These are phyloP conservation scores for Suillus hirtellus DNA, from an alignment of 768 basidiomycete genomes.

Conservation along the genomic window DNA sequence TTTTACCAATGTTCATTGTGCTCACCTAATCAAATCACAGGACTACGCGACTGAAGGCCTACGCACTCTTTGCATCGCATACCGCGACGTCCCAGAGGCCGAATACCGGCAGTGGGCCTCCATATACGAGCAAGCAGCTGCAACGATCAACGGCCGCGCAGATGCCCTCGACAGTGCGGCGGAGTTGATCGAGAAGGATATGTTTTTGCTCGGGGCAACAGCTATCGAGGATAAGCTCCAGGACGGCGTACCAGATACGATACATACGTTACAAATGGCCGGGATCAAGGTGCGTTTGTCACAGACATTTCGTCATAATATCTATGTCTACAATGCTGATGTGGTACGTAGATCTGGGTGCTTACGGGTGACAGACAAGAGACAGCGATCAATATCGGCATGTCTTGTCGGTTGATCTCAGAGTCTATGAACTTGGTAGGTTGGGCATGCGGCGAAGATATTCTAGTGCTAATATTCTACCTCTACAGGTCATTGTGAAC, in stretches of 20 bases:
- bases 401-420: constrained; percentile 94
- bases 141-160: constrained; percentile 93
- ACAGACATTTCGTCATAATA: background rate
- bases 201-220: constrained; percentile 92
- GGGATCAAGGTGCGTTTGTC: constrained; percentile 77
- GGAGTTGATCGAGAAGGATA: constrained; percentile 93
- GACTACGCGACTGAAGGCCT: constrained; percentile 98
- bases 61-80: constrained; percentile 94
- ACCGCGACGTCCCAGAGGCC: constrained; percentile 85
- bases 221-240: constrained; percentile 99
- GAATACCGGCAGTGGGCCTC: constrained; percentile 89
- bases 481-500: constrained; percentile 84
- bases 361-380: constrained; percentile 98
- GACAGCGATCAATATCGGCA: constrained; percentile 98
- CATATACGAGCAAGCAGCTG: constrained; percentile 89
- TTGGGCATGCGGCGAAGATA: background rate
- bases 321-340: constrained; percentile 9
- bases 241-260: constrained; percentile 97
- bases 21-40: constrained; percentile 36
- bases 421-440: constrained; percentile 96
- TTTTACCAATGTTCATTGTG: background rate
- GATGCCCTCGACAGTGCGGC: constrained; percentile 95
- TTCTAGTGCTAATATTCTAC: constrained; percentile 4
- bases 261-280: constrained; percentile 96
- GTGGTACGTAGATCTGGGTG: constrained; percentile 78